A percentile compares a stretch with the other conserved stretches of the same genome.
Evolutionary conservation across 805 yeast genomes (phyloP).

Genomic region (Citeromyces nyonsensis): DNA sequence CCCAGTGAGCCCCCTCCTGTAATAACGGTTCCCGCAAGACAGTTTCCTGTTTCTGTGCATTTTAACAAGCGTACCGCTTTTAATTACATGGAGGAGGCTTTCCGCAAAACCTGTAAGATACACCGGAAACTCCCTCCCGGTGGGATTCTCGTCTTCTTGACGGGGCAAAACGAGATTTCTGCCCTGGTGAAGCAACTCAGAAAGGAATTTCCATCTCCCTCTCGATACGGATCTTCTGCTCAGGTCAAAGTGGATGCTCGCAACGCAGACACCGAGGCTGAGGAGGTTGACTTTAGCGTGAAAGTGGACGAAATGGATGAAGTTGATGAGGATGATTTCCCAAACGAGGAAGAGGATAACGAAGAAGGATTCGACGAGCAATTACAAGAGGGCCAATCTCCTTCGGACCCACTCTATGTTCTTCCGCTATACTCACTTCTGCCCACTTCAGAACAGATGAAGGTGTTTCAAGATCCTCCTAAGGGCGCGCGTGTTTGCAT

Average conservation of each 20-base stretch:
- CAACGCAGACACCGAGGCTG: constrained; percentile 66
- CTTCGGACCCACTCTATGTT: constrained; percentile 71
- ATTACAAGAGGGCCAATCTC: constrained; percentile 55
- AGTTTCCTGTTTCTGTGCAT: constrained; percentile 84
- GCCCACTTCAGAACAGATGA: constrained; percentile 93
- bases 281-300: constrained; percentile 69
- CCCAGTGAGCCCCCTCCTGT: constrained; percentile 72
- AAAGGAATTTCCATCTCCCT: constrained; percentile 46
- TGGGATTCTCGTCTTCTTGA: constrained; percentile 79
- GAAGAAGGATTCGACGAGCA: constrained; percentile 64
- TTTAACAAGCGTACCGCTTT: constrained; percentile 68
- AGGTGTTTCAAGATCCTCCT: constrained; percentile 79
- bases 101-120: constrained; percentile 71
- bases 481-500: constrained; percentile 76
- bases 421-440: constrained; percentile 83
- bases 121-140: constrained; percentile 85
- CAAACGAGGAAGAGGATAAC: constrained; percentile 31
- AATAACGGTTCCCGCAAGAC: constrained; percentile 81
- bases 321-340: constrained; percentile 24
- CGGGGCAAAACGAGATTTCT: constrained; percentile 89
- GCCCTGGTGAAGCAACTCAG: constrained; percentile 57
- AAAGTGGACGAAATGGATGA: constrained; percentile 19
- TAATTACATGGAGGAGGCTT: constrained; percentile 79
- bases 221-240: constrained; percentile 17
- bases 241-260: constrained; percentile 37